Base-by-base conservation (phyloP, 805 yeast genomes). In the Saccharomycopsis babjevae region DNA sequence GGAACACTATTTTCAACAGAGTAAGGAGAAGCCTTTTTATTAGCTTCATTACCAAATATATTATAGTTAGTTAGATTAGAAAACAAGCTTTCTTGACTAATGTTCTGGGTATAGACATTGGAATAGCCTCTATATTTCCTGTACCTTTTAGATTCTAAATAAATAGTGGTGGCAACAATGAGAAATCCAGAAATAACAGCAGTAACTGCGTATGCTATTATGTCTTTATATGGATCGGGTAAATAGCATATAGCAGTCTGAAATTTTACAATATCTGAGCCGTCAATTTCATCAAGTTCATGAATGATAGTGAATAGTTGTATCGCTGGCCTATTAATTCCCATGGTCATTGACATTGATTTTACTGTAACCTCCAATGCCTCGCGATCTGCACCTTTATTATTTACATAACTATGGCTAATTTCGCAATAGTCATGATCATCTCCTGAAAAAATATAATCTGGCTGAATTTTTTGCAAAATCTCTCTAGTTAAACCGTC, bases 401-500 rank as follows among this genome's bases (percentile, higher is more conserved):
- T 62, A 7, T 52, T 59, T 0, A 65, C 65, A 62, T 74, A 69
- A 11, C 65, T 46, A 70, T 93, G 97, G 18, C 73, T 73, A 32
- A 86, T 79, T 66, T 86, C 89, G 71, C 99, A 94, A 67, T 89
- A 91, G 71, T 94, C 99, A 74, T 94, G 99, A 71, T 94, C 99
- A 71, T 94, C 99, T 0, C 99, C 99, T 5, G 96, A 83, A 68
- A 91, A 89, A 3, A 88, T 77, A 10, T 85, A 72, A 22, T 77
- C 77, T 0, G 99, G 99, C 56, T 79, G 73, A 0, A 91, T 71
- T 15, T 72, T 75, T 7, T 76, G 67, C 56, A 94, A 71, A 5
- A 94, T 77, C 25, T 81, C 78, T 42, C 81, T 77, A 0, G 93
- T 75, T 3, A 86, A 68, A 1, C 77, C 79, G 36, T 79, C 74